Evolutionary conservation across 352 stramenopile genomes (phyloP), one percentile per base, ranked within the genome.

Genomic region (Globisporangium acanthophoron): DNA sequence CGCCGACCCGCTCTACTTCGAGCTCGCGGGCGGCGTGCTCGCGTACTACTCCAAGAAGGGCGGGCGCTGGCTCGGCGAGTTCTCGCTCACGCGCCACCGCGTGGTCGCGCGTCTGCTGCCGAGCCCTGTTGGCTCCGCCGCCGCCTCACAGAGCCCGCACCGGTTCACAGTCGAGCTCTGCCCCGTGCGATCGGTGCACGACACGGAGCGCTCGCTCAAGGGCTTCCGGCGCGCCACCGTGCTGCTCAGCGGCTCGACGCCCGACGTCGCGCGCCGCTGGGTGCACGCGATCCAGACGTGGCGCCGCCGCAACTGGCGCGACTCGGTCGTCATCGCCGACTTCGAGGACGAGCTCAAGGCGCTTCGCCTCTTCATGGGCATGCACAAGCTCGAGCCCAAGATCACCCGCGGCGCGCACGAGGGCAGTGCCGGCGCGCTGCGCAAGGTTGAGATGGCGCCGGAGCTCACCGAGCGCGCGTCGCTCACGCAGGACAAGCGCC

Each of bases 271-370:
- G 43, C 57, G 71, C 9, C 65, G 87, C 41, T 92, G 83, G 83
- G 81, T 90, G 27, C 62, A 69, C 29, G 83, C 83, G 21, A 71
- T 90, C 31, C 76, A 83, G 51, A 87, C 80, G 20, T 92, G 83
- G 83, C 78, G 80, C 39, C 79, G 83, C 43, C 76, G 78, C 54
- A 90, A 90, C 58, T 92, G 83, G 83, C 76, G 78, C 41, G 80
- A 92, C 33, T 76, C 78, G 47, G 60, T 79, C 11, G 67, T 87
- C 27, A 83, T 92, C 53, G 56, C 70, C 18, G 79, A 74, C 35
- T 73, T 67, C 47, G 80, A 88, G 2, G 80, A 92, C 64, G 83
- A 92, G 57, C 71, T 63, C 58, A 79, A 71, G 40, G 75, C 76
- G 54, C 68, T 91, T 53, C 76, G 75, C 20, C 76, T 87, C 66